Evolutionary conservation across 2,329 filamentous ascomycete species (phyloP), one percentile per base, ranked within the genome.

Genomic region (Epicoccum sorghinum): DNA sequence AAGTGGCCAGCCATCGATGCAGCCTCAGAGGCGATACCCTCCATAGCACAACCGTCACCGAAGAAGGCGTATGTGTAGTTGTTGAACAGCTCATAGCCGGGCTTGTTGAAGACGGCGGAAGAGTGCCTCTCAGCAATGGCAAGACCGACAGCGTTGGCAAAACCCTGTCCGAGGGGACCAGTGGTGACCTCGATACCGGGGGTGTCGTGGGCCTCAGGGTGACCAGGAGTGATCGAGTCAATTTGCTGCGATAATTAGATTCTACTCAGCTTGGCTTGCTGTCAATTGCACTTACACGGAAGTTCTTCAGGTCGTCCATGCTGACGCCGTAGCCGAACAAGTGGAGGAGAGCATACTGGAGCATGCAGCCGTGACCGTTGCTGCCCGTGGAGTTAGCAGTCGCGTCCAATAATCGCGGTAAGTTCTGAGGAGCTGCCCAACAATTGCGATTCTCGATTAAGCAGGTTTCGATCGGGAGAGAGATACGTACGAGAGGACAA

Each of bases 291-390:
- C 91, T 78, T 86, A 96, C 92, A 79, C 95, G 89, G 90, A 99
- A 99, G 70, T 83, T 80, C 87, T 98, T 99, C 69, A 99, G 79
- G 80, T 98, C 95, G 72, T 99, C 90, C 59, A 99, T 83, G 72
- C 86, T 85, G 68, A 99, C 70, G 61, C 81, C 86, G 78, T 96
- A 99, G 78, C 95, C 95, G 80, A 93, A 96, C 52, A 99, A 85
- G 83, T 99, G 95, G 72, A 99, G 89, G 68, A 99, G 86, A 72
- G 93, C 90, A 88, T 99, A 99, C 79, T 97, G 95, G 58, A 99
- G 91, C 93, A 99, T 96, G 86, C 95, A 99, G 70, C 89, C 95
- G 82, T 99, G 95, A 69, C 95, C 95, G 84, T 99, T 99, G 59
- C 93, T 97, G 70, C 46, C 7, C n/a, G 38, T 42, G 27, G 48